Evolutionary conservation across 345 rosid genomes (phyloP).

Genomic region (Dipteronia dyeriana): DNA sequence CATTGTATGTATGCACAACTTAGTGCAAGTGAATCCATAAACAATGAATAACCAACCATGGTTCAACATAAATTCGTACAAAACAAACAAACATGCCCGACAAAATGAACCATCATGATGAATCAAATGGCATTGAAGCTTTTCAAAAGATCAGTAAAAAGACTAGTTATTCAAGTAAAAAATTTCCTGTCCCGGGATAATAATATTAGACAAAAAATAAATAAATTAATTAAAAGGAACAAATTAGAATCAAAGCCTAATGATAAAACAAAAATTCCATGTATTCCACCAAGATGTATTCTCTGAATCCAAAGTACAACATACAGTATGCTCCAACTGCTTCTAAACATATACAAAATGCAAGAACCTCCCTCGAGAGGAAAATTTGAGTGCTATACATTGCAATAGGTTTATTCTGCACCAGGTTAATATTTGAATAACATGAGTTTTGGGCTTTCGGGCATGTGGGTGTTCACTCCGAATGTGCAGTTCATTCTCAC

Average conservation of each 20-base stretch:
- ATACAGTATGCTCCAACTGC: not conserved
- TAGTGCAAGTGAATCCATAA: too few species aligned
- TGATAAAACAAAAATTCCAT: conserved; percentile 11
- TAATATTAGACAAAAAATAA: too few species aligned
- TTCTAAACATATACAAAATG: not conserved
- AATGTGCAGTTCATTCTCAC: conserved; percentile 2
- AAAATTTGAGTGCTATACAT: not conserved
- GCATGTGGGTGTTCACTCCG: not conserved
- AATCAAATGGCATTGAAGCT: too few species aligned
- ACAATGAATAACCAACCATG: too few species aligned
- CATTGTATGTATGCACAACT: too few species aligned
- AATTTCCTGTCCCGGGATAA: too few species aligned
- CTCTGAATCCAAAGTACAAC: not conserved
- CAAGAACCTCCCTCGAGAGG: not conserved
- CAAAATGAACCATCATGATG: too few species aligned
- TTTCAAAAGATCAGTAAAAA: too few species aligned
- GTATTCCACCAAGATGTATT: conserved; percentile 2
- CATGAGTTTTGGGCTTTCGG: not conserved
- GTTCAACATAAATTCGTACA: too few species aligned
- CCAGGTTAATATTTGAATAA: not conserved
- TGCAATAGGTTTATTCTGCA: not conserved
- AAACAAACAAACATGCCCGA: too few species aligned
- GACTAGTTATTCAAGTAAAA: too few species aligned
- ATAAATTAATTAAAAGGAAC: not conserved
- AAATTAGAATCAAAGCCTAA: not conserved